These are phyloP conservation scores for Fagopyrum tataricum DNA, from an alignment of 148 eudicot genomes.

Conservation along the genomic window DNA sequence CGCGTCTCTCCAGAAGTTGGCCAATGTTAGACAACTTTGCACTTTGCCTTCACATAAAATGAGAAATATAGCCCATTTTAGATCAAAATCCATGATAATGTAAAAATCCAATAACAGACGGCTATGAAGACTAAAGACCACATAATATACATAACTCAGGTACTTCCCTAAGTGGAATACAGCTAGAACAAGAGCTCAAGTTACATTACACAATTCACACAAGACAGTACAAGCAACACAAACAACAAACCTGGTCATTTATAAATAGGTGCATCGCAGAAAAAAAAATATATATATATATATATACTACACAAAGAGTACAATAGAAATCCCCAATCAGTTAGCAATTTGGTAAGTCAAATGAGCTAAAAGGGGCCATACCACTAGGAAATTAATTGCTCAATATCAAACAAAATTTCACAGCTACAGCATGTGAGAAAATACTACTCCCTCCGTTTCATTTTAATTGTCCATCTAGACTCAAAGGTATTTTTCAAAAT, in stretches of 20 bases:
- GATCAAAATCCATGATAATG: background rate
- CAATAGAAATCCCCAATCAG: background rate
- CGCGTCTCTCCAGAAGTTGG: slow-evolving; percentile 55
- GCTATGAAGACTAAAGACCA: background rate
- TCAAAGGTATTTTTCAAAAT: too few species aligned
- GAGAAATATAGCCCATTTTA: background rate
- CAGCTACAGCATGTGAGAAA: background rate
- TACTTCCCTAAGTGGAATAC: background rate
- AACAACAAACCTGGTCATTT: background rate
- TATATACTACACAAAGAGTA: background rate
- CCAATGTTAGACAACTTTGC: slow-evolving; percentile 64
- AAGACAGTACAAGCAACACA: slow-evolving; percentile 2
- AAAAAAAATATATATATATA: too few species aligned
- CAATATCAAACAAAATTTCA: background rate
- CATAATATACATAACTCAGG: background rate
- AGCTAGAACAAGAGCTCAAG: background rate
- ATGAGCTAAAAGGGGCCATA: background rate
- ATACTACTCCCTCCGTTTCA: too few species aligned
- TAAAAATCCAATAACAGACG: background rate
- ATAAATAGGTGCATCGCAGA: background rate
- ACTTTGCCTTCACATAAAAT: slow-evolving; percentile 31
- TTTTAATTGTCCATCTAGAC: too few species aligned
- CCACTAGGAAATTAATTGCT: background rate
- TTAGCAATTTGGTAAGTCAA: background rate
- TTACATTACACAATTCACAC: background rate